A percentile compares a stretch with the other conserved stretches of the same genome.
Evolutionary conservation across 2,329 filamentous ascomycete species (phyloP).

Genomic region (Lachnellula willkommii): DNA sequence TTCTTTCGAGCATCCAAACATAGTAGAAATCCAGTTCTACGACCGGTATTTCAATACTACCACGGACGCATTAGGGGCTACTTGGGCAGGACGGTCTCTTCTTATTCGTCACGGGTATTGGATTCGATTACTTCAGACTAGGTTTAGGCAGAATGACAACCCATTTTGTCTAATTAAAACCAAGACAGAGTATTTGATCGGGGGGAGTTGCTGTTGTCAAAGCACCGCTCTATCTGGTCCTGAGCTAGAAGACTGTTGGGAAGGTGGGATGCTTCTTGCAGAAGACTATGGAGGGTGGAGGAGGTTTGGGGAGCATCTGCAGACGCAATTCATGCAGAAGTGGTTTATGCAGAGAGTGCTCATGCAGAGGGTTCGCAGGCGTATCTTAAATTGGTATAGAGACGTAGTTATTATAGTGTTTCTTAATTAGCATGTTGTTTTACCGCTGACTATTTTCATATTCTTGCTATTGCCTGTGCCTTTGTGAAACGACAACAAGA

Average conservation of each 20-base stretch:
- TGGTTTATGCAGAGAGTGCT: too few species aligned
- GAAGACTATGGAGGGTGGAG: not conserved
- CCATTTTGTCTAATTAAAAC: not conserved
- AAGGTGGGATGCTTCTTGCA: not conserved
- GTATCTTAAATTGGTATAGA: too few species aligned
- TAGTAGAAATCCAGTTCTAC: not conserved
- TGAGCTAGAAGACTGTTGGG: not conserved
- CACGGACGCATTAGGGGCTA: not conserved
- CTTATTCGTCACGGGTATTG: not conserved
- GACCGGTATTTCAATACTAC: not conserved
- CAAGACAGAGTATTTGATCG: not conserved
- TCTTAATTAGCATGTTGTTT: too few species aligned
- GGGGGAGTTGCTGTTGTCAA: not conserved
- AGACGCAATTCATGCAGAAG: constrained; percentile 28
- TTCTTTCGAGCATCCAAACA: not conserved
- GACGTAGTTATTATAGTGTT: too few species aligned
- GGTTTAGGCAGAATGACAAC: not conserved
- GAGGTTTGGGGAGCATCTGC: constrained; percentile 21
- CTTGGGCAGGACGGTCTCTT: not conserved
- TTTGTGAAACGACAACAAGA: too few species aligned
- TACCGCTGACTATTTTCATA: too few species aligned
- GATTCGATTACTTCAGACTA: not conserved
- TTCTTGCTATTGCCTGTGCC: too few species aligned
- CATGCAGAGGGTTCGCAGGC: too few species aligned
- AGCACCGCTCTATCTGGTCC: not conserved